phyloP scores from a whole-genome alignment of 768 basidiomycete species.

The Macrocybe gigantea region DNA sequence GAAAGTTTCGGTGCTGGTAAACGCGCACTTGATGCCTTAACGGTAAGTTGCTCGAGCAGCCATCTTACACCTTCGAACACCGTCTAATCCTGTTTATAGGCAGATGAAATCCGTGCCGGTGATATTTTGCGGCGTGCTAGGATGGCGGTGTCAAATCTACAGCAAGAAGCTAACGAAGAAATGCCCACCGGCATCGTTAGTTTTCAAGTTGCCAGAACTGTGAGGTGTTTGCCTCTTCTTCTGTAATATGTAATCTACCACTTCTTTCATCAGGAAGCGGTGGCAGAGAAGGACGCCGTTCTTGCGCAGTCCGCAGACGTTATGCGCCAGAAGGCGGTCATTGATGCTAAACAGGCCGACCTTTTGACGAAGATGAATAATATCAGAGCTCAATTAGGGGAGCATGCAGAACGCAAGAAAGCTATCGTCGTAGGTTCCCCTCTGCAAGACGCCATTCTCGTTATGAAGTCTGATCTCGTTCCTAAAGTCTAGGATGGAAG shows the following conservation, averaged over 20 bases:
- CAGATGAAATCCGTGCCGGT: conserved; percentile 14
- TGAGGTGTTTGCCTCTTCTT: conserved; percentile 20
- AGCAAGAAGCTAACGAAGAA: conserved; percentile 63
- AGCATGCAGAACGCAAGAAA: conserved; percentile 39
- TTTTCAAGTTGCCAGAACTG: conserved; percentile 49
- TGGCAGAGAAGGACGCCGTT: conserved; percentile 43
- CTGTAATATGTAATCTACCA: not conserved
- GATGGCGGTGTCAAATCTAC: conserved; percentile 28
- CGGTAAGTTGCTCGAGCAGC: conserved; percentile 19
- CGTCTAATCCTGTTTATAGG: conserved; percentile 12
- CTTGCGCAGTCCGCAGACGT: conserved; percentile 45
- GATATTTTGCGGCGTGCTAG: conserved; percentile 16
- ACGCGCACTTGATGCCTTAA: conserved; percentile 22
- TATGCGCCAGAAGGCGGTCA: conserved; percentile 33
- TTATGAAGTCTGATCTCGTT: not conserved
- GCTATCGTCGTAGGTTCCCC: conserved; percentile 37
- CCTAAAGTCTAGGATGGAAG: conserved; percentile 23
- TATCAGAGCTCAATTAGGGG: conserved; percentile 42
- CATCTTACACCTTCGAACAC: not conserved
- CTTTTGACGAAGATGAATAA: conserved; percentile 38
- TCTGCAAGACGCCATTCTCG: no score
- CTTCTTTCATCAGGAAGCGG: conserved; percentile 37
- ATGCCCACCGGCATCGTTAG: conserved; percentile 58
- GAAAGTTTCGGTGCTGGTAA: conserved; percentile 22
- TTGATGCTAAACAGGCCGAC: conserved; percentile 39